Base-by-base conservation (phyloP, 805 yeast genomes). In the Yamadazyma tumulicola region DNA sequence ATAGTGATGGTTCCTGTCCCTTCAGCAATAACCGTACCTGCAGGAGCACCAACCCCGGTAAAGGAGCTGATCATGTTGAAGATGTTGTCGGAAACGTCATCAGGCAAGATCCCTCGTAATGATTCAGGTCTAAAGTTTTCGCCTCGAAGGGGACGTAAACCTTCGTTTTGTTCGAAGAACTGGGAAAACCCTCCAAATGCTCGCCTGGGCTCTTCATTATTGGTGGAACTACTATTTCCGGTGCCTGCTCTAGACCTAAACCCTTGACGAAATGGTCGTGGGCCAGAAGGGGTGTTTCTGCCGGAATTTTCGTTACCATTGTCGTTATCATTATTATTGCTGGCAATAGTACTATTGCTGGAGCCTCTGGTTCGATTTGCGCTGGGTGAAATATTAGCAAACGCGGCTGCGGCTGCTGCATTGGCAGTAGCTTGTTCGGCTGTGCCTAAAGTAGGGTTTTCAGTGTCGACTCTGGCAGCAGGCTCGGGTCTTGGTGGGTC, bases 161-260 rank as follows among this genome's bases (percentile, higher is more conserved):
- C 6, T 6, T 13, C 29, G n/a, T 14, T 14, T 9, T 5, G 5
- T 26, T 12, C 19, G 8, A 8, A 6, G 29, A 12, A 14, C 9
- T 18, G 19, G 15, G 6, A 7, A 9, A 11, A 16, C 7, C 8
- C 14, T 8, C 27, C 13, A 12, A 16, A 16, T 16, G 10, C 31
- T 6, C 31, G 11, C 9, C 6, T 12, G 17, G n/a, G 9, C 9
- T 16, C n/a, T 8, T 6, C 31, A 7, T 6, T 16, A 18, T 16
- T 9, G 11, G 31, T n/a, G 13, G 27, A 17, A 71, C 81, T 25
- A 75, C 72, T 34, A 57, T 78, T 3, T 84, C 93, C 3, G 70
- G 82, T n/a, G n/a, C n/a, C n/a, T n/a, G n/a, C n/a, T n/a, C n/a
- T n/a, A n/a, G n/a, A n/a, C n/a, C n/a, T n/a, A n/a, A n/a, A n/a